Percentiles rank a stretch among this genome's conserved stretches.
phyloP scores from a whole-genome alignment of 495 filamentous ascomycete species.

The Penicillium longicatenatum region DNA sequence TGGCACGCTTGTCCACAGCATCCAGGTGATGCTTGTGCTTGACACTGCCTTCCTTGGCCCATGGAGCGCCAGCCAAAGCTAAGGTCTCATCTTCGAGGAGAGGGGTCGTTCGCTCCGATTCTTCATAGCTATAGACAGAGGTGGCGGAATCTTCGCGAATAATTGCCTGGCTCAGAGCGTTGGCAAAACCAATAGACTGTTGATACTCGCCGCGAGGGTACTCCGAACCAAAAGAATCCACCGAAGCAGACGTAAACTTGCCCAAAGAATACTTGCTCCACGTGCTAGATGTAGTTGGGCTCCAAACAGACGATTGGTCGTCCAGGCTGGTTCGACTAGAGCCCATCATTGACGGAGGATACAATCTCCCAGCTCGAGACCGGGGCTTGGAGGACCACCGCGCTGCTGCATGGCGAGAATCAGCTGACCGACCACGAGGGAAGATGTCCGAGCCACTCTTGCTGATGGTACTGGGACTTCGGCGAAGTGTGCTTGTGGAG shows the following conservation, averaged over 20 bases:
- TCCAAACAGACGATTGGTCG: conserved; percentile 88
- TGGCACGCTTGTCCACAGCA: conserved; percentile 83
- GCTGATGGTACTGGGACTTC: conserved; percentile 86
- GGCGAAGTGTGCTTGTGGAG: conserved; percentile 63
- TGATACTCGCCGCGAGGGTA: conserved; percentile 84
- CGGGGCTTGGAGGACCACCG: conserved; percentile 85
- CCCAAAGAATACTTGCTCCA: conserved; percentile 96
- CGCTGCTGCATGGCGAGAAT: conserved; percentile 63
- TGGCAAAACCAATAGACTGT: conserved; percentile 96
- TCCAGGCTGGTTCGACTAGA: conserved; percentile 94
- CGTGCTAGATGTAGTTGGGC: conserved; percentile 80
- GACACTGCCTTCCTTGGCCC: conserved; percentile 95
- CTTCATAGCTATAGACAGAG: conserved; percentile 51
- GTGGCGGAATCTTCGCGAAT: conserved; percentile 82
- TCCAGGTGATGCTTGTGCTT: conserved; percentile 97
- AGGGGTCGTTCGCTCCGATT: conserved; percentile 58
- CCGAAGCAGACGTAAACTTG: conserved; percentile 86
- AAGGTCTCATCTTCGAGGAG: conserved; percentile 90
- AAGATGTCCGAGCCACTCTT: conserved; percentile 79
- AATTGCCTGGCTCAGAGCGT: conserved; percentile 94
- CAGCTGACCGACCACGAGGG: conserved; percentile 70
- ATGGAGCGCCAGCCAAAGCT: conserved; percentile 87
- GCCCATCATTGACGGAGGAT: conserved; percentile 76
- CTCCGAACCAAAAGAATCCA: conserved; percentile 81
- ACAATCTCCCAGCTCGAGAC: conserved; percentile 71